phyloP scores from a whole-genome alignment of 2,329 filamentous ascomycete genomes.

The Phaeomoniella chlamydospora region DNA sequence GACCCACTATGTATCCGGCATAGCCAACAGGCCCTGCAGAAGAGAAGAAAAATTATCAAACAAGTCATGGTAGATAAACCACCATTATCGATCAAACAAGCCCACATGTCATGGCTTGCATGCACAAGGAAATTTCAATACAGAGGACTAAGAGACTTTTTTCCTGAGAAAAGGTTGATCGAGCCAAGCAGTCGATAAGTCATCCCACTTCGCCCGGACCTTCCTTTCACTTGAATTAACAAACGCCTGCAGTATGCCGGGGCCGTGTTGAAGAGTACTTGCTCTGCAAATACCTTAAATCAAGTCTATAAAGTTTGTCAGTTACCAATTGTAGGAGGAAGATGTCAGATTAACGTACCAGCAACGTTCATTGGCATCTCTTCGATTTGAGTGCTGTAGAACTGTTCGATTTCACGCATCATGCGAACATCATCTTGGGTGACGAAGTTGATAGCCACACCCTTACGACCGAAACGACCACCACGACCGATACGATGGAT shows the following conservation, averaged over 20 bases:
- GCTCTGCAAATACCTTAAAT: conserved; percentile 19
- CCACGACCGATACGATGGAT: conserved; percentile 99
- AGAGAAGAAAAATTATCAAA: conserved; percentile 21
- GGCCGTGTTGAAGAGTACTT: conserved; percentile 5
- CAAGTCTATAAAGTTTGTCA: conserved; percentile 17
- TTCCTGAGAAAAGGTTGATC: conserved; percentile 12
- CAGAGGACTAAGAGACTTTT: conserved; percentile 10
- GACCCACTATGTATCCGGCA: conserved; percentile 5
- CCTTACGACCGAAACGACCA: conserved; percentile 99
- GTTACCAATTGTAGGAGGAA: conserved; percentile 3
- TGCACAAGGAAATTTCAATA: conserved; percentile 22
- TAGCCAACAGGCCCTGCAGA: conserved; percentile 5
- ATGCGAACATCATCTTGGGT: conserved; percentile 98
- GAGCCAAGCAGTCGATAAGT: conserved; percentile 13
- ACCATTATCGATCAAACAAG: conserved; percentile 12
- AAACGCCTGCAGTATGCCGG: conserved; percentile 16
- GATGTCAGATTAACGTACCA: conserved; percentile 29
- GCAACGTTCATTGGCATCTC: conserved; percentile 97
- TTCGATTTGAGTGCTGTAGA: conserved; percentile 99
- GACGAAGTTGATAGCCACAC: conserved; percentile 99
- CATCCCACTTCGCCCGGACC: neutral
- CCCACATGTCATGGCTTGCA: conserved; percentile 7
- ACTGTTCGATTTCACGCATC: conserved; percentile 99
- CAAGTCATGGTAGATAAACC: conserved; percentile 21
- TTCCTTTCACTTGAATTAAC: conserved; percentile 11